Evolutionary conservation across 139 green algal species (phyloP), one percentile per base, ranked within the genome.

Genomic region (Bryopsis sp.): DNA sequence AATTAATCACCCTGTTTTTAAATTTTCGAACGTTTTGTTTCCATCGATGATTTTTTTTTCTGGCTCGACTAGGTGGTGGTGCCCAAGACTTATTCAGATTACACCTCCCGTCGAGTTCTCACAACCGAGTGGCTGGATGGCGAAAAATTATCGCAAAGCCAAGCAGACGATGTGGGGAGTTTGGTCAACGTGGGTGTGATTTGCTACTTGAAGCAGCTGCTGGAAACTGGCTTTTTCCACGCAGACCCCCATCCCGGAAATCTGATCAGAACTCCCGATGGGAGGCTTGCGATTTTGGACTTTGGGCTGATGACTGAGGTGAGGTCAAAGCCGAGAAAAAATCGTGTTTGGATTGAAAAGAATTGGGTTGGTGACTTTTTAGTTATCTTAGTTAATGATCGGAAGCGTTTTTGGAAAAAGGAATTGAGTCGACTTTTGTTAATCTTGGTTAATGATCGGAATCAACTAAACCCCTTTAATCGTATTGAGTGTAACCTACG

Each of bases 171-270:
- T 69, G 92, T 98, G 59, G 90, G 88, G 24, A 73, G 77, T 2
- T 81, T 97, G 39, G 91, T 97, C 60, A 98, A 98, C 80, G 64
- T 99, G 35, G 94, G 94, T 34, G 93, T 99, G 33, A 95, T 99
- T 70, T 96, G 86, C 82, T 99, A 97, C 83, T 82, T 99, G 34
- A 96, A 96, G 78, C 92, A 98, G 80, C 84, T 98, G 68, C 85
- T 98, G 36, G 88, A 96, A 64, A 95, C 84, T 3, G 85, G 79
- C n/a, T 84, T 88, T 60, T 88, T 86, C 79, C 82, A 88, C 59
- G 75, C 76, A 26, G 81, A 75, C n/a, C 60, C 58, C 6, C 59
- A 67, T 67, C 59, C 59, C 5, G 91, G 91, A 33, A 97, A 98
- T 78, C 80, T 98, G 8, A 96, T 98, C 70, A 84, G 92, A 43